Base-by-base conservation (phyloP, 2,329 filamentous ascomycete species). In the Fonsecaea multimorphosa region DNA sequence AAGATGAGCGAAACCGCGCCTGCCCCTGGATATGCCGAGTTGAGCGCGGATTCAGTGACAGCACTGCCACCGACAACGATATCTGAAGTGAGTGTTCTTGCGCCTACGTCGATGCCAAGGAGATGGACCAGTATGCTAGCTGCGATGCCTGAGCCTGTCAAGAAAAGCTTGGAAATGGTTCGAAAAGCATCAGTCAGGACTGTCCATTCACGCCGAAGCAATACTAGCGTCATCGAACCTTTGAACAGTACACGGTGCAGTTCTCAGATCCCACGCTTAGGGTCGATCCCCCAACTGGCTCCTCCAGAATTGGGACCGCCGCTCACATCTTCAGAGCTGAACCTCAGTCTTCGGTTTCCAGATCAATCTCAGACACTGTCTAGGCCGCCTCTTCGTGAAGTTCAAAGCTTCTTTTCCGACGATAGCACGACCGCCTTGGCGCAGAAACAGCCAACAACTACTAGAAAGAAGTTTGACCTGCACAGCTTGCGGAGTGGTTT, bases 331-430 rank as follows among this genome's bases (percentile, higher is more conserved):
- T 66, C 66, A 8, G 61, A 66, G 12, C 51, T 69, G 11, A 73
- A 71, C 44, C 63, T 75, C 16, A 66, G 76, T 32, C 60, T 77
- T 57, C 56, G 58, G 19, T 60, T 71, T 29, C 61, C 65, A 8
- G 60, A 55, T 36, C 58, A 38, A 27, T 55, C 58, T 51, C 66
- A 60, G 34, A 11, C 44, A 16, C 44, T 63, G 59, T 56, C 58
- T 59, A 63, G 68, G 54, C 68, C 70, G 51, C 38, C 70, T 29
- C 71, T 67, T 46, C 63, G 76, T 75, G 65, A 73, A 70, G 27
- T 72, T 67, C 64, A 69, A 54, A 78, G 77, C 61, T 77, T 76
- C 54, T 78, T 78, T 57, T 79, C 77, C 1, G 76, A 78, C 64
- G 73, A 78, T 56, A 79, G 78, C 67, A 78, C 77, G 3, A 24